These are phyloP conservation scores for Wickerhamomyces hampshirensis DNA, from an alignment of 805 yeast species.

Conservation along the genomic window DNA sequence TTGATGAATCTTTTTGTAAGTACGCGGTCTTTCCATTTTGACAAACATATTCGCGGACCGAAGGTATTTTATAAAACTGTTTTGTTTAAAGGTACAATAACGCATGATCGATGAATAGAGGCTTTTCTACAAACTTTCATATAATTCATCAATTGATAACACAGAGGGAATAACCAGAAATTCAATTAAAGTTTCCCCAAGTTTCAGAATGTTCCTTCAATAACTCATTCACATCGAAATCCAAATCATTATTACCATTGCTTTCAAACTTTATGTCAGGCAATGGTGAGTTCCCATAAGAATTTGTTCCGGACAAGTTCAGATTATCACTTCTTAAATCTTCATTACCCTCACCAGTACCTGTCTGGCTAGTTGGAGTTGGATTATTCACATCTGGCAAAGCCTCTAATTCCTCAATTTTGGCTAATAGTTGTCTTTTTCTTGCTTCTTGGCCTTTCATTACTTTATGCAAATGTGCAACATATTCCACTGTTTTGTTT, in stretches of 20 bases:
- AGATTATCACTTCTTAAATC: background rate
- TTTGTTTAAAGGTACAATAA: too few species aligned
- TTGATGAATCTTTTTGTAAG: too few species aligned
- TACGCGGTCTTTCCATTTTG: too few species aligned
- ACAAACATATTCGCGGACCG: too few species aligned
- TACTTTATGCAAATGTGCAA: conserved; percentile 59
- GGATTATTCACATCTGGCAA: conserved; percentile 14
- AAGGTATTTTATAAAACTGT: too few species aligned
- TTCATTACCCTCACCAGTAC: conserved; percentile 1
- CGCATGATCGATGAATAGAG: too few species aligned
- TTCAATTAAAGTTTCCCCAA: conserved; percentile 11
- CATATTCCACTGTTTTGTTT: conserved; percentile 75
- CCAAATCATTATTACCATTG: conserved; percentile 14
- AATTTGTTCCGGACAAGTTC: conserved; percentile 5
- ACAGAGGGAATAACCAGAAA: too few species aligned
- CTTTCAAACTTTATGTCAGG: conserved; percentile 18
- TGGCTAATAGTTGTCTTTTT: conserved; percentile 34
- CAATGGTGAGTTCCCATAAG: conserved; percentile 10
- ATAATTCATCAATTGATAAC: too few species aligned
- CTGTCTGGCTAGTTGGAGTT: conserved; percentile 5
- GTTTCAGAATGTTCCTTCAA: conserved; percentile 16
- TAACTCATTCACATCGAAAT: conserved; percentile 24
- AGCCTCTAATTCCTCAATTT: conserved; percentile 32
- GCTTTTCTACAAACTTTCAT: too few species aligned
- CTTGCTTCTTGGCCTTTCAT: conserved; percentile 50